A percentile compares a stretch with the other conserved stretches of the same genome.
These are phyloP conservation scores for Eucalyptus camaldulensis DNA, from an alignment of 345 rosid species.

Conservation along the genomic window DNA sequence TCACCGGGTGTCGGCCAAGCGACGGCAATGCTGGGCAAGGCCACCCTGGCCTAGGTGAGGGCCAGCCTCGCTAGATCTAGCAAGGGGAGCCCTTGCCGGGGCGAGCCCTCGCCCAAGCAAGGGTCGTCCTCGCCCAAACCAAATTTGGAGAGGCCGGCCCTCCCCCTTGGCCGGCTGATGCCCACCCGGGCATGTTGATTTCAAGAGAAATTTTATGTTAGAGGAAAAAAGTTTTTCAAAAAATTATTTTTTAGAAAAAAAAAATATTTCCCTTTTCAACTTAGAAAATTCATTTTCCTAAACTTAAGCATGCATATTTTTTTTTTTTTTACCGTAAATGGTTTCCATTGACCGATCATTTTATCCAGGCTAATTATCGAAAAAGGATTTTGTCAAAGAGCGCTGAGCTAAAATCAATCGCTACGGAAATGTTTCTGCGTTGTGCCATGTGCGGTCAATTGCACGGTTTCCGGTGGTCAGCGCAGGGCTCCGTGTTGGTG, in stretches of 20 bases:
- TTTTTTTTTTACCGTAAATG: background rate
- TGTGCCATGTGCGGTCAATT: background rate
- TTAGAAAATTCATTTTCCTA: background rate
- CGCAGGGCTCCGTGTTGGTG: background rate
- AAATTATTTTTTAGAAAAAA: background rate
- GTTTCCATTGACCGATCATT: background rate
- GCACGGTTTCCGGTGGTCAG: background rate
- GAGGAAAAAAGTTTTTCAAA: background rate
- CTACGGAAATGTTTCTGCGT: background rate
- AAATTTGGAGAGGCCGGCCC: no score
- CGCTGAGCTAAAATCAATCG: background rate
- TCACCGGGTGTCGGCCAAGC: fast-evolving
- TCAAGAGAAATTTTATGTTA: background rate
- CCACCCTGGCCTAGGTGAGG: no score
- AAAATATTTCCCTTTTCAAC: background rate
- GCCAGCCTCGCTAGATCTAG: fast-evolving
- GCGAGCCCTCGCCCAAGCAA: fast-evolving
- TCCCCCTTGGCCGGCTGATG: fast-evolving
- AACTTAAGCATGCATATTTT: background rate
- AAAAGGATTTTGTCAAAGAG: background rate
- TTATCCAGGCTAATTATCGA: background rate
- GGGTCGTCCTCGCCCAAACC: fast-evolving
- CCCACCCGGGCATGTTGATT: background rate
- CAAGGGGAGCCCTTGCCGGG: no score
- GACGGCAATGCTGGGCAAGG: no score